A percentile compares a stretch with the other conserved stretches of the same genome.
Evolutionary conservation across 2,329 filamentous ascomycete genomes (phyloP).

Genomic region (Rhinocladiella similis): DNA sequence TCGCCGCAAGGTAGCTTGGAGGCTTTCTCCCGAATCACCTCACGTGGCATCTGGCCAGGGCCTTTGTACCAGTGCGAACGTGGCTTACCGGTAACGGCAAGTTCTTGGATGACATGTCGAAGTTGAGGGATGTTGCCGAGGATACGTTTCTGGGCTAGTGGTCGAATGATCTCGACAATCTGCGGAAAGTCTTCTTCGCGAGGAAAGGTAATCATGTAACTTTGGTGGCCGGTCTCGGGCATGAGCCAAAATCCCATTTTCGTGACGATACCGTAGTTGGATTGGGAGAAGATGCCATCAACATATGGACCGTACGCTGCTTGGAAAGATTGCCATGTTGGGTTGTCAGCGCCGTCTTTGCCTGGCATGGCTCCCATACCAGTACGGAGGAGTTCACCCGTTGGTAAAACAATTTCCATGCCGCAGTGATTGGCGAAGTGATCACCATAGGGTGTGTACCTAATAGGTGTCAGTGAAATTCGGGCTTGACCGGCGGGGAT

Average conservation of each 20-base stretch:
- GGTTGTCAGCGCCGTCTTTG: slow-evolving; percentile 35
- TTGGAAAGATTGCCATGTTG: slow-evolving; percentile 33
- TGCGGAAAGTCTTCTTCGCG: slow-evolving; percentile 38
- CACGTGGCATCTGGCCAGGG: slow-evolving; percentile 30
- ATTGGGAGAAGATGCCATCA: slow-evolving; percentile 36
- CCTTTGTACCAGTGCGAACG: slow-evolving; percentile 31
- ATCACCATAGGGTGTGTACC: slow-evolving; percentile 39
- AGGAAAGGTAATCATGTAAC: slow-evolving; percentile 44
- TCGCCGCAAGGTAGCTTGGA: slow-evolving; percentile 32
- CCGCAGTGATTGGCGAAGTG: slow-evolving; percentile 50
- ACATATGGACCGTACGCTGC: slow-evolving; percentile 38
- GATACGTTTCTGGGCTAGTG: slow-evolving; percentile 32
- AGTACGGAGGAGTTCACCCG: slow-evolving; percentile 40
- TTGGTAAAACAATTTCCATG: slow-evolving; percentile 45
- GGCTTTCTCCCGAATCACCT: slow-evolving; percentile 33
- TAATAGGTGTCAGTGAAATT: not conserved
- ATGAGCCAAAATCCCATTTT: slow-evolving; percentile 31
- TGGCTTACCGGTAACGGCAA: slow-evolving; percentile 34
- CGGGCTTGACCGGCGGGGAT: too few relatives aligned
- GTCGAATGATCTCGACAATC: slow-evolving; percentile 41
- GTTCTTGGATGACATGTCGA: slow-evolving; percentile 34
- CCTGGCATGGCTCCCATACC: slow-evolving; percentile 40
- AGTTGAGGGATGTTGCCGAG: slow-evolving; percentile 35
- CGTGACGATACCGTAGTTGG: slow-evolving; percentile 36
- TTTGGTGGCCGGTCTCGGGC: slow-evolving; percentile 38